phyloP scores from a whole-genome alignment of 164 flowering plant genomes.

The Protea cynaroides region DNA sequence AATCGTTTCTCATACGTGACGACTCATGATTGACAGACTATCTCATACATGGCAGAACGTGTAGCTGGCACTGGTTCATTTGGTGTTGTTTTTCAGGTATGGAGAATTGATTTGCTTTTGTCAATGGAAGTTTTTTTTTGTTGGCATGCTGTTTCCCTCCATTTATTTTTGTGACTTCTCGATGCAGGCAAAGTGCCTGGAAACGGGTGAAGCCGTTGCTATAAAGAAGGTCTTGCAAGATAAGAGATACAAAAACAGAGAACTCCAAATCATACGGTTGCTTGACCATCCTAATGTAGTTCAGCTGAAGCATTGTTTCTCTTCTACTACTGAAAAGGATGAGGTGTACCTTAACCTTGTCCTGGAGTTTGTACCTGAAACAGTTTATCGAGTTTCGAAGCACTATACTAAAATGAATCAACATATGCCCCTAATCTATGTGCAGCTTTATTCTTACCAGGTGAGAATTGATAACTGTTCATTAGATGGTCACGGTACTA shows the following conservation, averaged over 20 bases:
- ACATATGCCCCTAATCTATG: slow-evolving; percentile 66
- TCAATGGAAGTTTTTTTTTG: background rate
- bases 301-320: slow-evolving; percentile 76
- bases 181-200: slow-evolving; percentile 85
- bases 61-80: slow-evolving; percentile 99
- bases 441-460: slow-evolving; percentile 89
- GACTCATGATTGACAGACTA: slow-evolving; percentile 40
- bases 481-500: background rate
- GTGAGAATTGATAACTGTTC: slow-evolving; percentile 25
- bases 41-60: slow-evolving; percentile 96
- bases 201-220: slow-evolving; percentile 85
- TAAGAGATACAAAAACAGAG: slow-evolving; percentile 97
- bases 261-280: slow-evolving; percentile 84
- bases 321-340: slow-evolving; percentile 83
- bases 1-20: background rate
- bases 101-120: background rate
- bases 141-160: background rate
- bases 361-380: slow-evolving; percentile 83
- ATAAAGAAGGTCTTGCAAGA: slow-evolving; percentile 98
- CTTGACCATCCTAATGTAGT: slow-evolving; percentile 87
- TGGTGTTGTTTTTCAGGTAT: slow-evolving; percentile 98
- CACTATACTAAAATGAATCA: slow-evolving; percentile 74
- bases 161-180: background rate
- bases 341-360: slow-evolving; percentile 93
- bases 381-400: slow-evolving; percentile 71